phyloP scores from a whole-genome alignment of 1,139 yeast genomes.

The Nakaseomyces uthaithaninus region DNA sequence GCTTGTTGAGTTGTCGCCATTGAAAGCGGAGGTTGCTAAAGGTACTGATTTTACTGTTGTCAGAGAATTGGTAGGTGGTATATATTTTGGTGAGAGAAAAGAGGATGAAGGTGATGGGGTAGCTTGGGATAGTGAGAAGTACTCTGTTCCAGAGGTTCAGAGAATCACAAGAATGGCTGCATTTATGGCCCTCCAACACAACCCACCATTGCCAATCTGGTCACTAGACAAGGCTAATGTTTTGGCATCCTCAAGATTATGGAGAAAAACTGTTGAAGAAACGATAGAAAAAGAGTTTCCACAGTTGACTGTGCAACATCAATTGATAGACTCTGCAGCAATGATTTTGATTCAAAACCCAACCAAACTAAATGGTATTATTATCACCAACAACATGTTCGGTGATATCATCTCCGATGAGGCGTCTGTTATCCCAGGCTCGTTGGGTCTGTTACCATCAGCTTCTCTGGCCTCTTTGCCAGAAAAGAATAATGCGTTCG shows the following conservation, averaged over 20 bases:
- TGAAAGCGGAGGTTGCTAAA: constrained; percentile 70
- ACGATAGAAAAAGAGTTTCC: constrained; percentile 86
- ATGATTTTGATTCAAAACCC: constrained; percentile 93
- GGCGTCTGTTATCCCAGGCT: constrained; percentile 96
- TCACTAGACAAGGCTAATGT: constrained; percentile 96
- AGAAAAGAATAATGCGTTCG: constrained; percentile 87
- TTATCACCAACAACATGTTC: constrained; percentile 91
- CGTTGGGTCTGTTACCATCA: constrained; percentile 88
- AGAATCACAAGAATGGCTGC: constrained; percentile 98
- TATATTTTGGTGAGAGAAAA: constrained; percentile 89
- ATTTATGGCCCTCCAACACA: constrained; percentile 83
- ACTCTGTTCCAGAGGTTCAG: constrained; percentile 82
- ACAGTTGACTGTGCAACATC: constrained; percentile 75
- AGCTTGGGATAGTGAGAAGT: constrained; percentile 92
- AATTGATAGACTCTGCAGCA: constrained; percentile 95
- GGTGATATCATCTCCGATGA: constrained; percentile 97
- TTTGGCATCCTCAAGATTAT: constrained; percentile 86
- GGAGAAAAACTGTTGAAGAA: constrained; percentile 89
- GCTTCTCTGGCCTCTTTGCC: constrained; percentile 95
- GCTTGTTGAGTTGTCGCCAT: constrained; percentile 77
- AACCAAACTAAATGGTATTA: constrained; percentile 79
- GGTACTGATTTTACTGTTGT: constrained; percentile 92
- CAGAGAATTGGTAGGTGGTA: constrained; percentile 95
- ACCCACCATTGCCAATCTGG: constrained; percentile 93
- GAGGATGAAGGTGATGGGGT: constrained; percentile 81